These are phyloP conservation scores for Larix sibirica DNA, from an alignment of 83 land plant genomes.

Conservation along the genomic window DNA sequence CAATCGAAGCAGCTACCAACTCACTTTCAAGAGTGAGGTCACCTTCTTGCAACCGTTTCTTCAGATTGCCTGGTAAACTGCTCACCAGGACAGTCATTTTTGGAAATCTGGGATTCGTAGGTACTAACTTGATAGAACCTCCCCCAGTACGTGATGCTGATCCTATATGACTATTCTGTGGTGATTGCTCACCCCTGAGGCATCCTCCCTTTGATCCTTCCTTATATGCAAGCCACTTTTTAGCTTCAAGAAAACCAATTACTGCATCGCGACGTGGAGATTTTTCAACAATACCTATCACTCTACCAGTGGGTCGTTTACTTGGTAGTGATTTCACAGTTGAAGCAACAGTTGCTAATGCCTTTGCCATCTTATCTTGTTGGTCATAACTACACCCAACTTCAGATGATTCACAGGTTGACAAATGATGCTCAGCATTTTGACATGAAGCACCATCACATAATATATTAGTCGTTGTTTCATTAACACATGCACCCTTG, in stretches of 20 bases:
- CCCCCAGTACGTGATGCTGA: not conserved
- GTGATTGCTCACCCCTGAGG: slow-evolving; percentile 15
- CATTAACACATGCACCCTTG: not conserved
- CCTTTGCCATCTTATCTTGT: slow-evolving; percentile 18
- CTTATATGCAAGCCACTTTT: slow-evolving; percentile 32
- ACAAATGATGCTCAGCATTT: not conserved
- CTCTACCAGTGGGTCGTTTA: slow-evolving; percentile 90
- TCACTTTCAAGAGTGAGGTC: slow-evolving; percentile 74
- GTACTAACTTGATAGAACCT: slow-evolving; percentile 50
- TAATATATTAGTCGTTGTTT: not conserved
- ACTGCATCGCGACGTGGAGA: slow-evolving; percentile 74
- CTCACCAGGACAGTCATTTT: slow-evolving; percentile 66
- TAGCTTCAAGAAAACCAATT: slow-evolving; percentile 76
- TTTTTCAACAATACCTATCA: slow-evolving; percentile 67
- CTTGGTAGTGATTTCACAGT: slow-evolving; percentile 45
- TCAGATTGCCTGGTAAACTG: slow-evolving; percentile 53
- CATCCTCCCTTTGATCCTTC: slow-evolving; percentile 27
- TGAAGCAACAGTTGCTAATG: slow-evolving; percentile 42
- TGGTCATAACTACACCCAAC: slow-evolving; percentile 7
- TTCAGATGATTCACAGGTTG: slow-evolving; percentile 2
- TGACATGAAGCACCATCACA: not conserved
- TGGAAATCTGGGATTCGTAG: slow-evolving; percentile 72
- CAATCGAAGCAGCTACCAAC: slow-evolving; percentile 74
- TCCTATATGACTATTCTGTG: slow-evolving; percentile 19
- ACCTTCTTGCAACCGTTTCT: slow-evolving; percentile 55